Conservation (phyloP, 2,329 filamentous ascomycete species). For the Colletotrichum higginsianum region DNA sequence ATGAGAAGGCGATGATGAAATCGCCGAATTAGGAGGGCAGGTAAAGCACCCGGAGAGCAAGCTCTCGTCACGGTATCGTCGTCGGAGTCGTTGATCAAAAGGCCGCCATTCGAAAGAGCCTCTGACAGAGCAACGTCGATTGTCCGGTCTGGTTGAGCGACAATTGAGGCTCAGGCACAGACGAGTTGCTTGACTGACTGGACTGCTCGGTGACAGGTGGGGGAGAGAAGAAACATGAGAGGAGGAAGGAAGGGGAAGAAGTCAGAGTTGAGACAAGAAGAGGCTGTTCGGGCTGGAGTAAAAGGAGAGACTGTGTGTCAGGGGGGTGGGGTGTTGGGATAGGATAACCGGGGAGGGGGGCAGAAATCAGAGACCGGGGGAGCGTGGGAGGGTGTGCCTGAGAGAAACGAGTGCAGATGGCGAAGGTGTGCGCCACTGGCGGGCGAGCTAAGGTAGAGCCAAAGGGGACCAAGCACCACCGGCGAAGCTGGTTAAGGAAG, state of each 20-base stretch:
- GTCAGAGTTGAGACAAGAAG: slow-evolving; percentile 39
- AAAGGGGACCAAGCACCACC: slow-evolving; percentile 38
- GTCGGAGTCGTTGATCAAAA: slow-evolving; percentile 29
- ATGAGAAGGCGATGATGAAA: slow-evolving; percentile 10
- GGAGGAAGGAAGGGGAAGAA: slow-evolving; percentile 29
- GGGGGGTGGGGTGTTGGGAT: slow-evolving; percentile 30
- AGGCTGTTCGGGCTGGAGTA: slow-evolving; percentile 39
- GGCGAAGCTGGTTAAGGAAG: slow-evolving; percentile 25
- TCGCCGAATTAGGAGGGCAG: slow-evolving; percentile 5
- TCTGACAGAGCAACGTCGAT: slow-evolving; percentile 25
- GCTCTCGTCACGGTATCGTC: slow-evolving; percentile 37
- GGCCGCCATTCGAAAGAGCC: slow-evolving; percentile 39
- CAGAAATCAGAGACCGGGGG: slow-evolving; percentile 15
- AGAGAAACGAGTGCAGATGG: slow-evolving; percentile 11
- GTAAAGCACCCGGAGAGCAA: slow-evolving; percentile 37
- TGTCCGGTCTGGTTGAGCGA: slow-evolving; percentile 34
- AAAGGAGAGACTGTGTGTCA: slow-evolving; percentile 31
- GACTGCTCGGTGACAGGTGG: slow-evolving; percentile 40
- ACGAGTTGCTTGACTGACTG: slow-evolving; percentile 38
- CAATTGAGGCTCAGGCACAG: slow-evolving; percentile 37
- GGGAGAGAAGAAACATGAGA: slow-evolving; percentile 41
- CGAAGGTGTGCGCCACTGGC: slow-evolving; percentile 29
- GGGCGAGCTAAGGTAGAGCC: slow-evolving; percentile 31
- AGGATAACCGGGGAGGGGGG: slow-evolving; percentile 22
- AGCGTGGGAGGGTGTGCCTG: neutral